Percentiles rank a stretch among this genome's conserved stretches.
Evolutionary conservation across 345 rosid genomes (phyloP).

Genomic region (Mangifera indica): DNA sequence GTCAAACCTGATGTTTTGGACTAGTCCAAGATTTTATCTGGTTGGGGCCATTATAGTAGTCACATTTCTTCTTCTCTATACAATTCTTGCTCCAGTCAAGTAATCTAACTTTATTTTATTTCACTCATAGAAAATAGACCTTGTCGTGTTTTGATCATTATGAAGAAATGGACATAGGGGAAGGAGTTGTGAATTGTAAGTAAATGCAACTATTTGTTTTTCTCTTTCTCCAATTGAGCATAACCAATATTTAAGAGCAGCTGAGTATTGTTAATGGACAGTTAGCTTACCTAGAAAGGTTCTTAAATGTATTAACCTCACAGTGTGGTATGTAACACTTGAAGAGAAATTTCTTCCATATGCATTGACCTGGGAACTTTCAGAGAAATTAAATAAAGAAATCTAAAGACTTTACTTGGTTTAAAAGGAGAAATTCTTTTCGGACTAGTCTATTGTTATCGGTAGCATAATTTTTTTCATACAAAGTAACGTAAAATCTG

Average conservation of each 20-base stretch:
- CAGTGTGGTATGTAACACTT: background rate
- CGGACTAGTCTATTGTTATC: background rate
- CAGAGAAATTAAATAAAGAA: background rate
- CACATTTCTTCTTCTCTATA: conserved; percentile 73
- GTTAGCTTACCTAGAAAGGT: background rate
- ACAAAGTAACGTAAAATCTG: background rate
- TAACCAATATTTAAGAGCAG: background rate
- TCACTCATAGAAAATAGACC: background rate
- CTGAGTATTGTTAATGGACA: background rate
- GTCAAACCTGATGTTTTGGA: conserved; percentile 80
- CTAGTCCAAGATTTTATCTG: conserved; percentile 72
- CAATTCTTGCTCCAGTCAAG: conserved; percentile 75
- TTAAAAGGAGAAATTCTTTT: background rate
- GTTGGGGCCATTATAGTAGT: conserved; percentile 64
- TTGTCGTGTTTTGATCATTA: background rate
- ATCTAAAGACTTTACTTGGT: background rate
- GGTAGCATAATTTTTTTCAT: background rate
- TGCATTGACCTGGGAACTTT: background rate
- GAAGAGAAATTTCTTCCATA: background rate
- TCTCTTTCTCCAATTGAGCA: background rate
- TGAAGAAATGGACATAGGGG: background rate
- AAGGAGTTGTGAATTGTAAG: conserved; percentile 7
- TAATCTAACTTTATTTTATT: conserved; percentile 25
- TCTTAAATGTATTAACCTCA: background rate
- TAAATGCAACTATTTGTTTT: conserved; percentile 7